Evolutionary conservation across 306 rosid species (phyloP).

Genomic region (Senna siamea): DNA sequence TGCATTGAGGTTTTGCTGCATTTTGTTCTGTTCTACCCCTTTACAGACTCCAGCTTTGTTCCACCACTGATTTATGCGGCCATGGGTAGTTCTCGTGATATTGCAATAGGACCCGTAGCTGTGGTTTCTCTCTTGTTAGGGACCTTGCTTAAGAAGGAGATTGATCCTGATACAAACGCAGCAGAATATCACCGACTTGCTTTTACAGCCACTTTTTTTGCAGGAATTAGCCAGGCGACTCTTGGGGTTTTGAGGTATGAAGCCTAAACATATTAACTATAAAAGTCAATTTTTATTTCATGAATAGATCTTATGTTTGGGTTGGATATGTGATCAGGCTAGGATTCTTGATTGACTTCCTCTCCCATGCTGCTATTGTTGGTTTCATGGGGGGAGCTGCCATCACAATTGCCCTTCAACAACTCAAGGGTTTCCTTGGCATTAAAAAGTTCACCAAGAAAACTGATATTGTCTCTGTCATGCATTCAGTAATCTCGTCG

Average conservation of each 20-base stretch:
- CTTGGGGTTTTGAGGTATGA: conserved; percentile 83
- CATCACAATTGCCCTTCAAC: conserved; percentile 95
- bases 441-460: conserved; percentile 71
- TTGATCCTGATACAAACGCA: conserved; percentile 54
- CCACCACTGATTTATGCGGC: conserved; percentile 90
- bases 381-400: conserved; percentile 99
- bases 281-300: conserved; percentile 12
- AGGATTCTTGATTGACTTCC: conserved; percentile 95
- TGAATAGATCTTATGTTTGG: conserved; percentile 2
- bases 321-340: conserved; percentile 54
- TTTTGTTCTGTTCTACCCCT: conserved; percentile 19
- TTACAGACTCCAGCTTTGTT: conserved; percentile 89
- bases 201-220: conserved; percentile 96
- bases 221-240: conserved; percentile 91
- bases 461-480: conserved; percentile 73
- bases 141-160: conserved; percentile 71
- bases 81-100: conserved; percentile 98
- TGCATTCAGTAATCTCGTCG: conserved; percentile 62
- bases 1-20: conserved; percentile 36
- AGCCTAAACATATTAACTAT: background rate
- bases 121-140: conserved; percentile 95
- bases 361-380: conserved; percentile 96
- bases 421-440: conserved; percentile 95
- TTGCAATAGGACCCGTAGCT: conserved; percentile 96
- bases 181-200: conserved; percentile 74